Percentiles rank a stretch among this genome's conserved stretches.
Conservation (phyloP, 805 yeast genomes). For the Metschnikowia lochheadii region DNA sequence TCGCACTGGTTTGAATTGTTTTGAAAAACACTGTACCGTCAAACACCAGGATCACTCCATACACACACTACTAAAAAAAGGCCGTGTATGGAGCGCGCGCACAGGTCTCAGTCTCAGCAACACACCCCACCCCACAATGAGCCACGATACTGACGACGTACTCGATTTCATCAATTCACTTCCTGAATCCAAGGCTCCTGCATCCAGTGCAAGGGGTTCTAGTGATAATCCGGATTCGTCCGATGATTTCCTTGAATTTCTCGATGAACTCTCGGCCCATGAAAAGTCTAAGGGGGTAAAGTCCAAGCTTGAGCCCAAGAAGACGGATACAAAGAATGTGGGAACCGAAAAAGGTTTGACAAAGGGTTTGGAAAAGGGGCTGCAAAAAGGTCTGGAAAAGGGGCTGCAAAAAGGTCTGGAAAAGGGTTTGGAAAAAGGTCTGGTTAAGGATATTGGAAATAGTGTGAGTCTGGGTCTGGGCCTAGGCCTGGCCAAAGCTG, state of each 20-base stretch:
- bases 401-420: background rate
- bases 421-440: background rate
- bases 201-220: slow-evolving; percentile 25
- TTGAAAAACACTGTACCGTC: too few species aligned
- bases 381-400: background rate
- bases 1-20: too few species aligned
- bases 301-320: slow-evolving; percentile 35
- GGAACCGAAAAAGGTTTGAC: background rate
- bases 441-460: background rate
- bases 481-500: too few species aligned
- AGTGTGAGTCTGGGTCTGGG: too few species aligned
- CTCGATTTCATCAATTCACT: slow-evolving; percentile 76
- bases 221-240: slow-evolving; percentile 20
- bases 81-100: too few species aligned
- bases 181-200: slow-evolving; percentile 48
- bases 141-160: slow-evolving; percentile 62
- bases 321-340: slow-evolving; percentile 6
- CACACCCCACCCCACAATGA: background rate
- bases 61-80: too few species aligned
- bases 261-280: slow-evolving; percentile 69
- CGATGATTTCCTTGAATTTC: slow-evolving; percentile 51
- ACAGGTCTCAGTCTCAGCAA: background rate
- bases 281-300: slow-evolving; percentile 31
- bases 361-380: background rate
- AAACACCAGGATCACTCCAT: too few species aligned